phyloP scores from a whole-genome alignment of 1,284 basidiomycete species.

The Xerocomus minutiporus region DNA sequence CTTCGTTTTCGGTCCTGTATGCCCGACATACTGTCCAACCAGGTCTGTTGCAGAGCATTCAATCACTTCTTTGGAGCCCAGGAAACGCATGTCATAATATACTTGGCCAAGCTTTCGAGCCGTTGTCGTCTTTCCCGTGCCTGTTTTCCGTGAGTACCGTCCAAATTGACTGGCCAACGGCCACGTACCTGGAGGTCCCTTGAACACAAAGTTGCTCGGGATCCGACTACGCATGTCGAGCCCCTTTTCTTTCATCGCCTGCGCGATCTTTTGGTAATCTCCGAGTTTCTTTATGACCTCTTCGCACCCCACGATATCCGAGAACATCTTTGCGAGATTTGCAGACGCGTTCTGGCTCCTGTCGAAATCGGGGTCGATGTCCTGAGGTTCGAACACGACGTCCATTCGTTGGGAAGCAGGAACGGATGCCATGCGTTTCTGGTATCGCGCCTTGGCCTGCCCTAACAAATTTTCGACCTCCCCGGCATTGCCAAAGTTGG shows the following conservation, averaged over 20 bases:
- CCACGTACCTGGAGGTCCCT: slow-evolving; percentile 50
- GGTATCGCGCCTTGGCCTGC: slow-evolving; percentile 48
- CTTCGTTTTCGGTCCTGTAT: slow-evolving; percentile 62
- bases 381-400: slow-evolving; percentile 50
- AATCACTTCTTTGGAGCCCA: slow-evolving; percentile 36
- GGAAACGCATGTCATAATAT: slow-evolving; percentile 27
- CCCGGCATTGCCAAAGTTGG: slow-evolving; percentile 66
- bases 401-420: slow-evolving; percentile 34
- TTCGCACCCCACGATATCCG: slow-evolving; percentile 58
- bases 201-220: slow-evolving; percentile 67
- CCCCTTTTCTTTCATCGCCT: slow-evolving; percentile 38
- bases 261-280: slow-evolving; percentile 50
- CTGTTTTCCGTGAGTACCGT: slow-evolving; percentile 12
- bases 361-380: slow-evolving; percentile 60
- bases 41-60: slow-evolving; percentile 67
- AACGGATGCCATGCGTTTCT: slow-evolving; percentile 39
- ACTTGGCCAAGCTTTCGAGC: slow-evolving; percentile 42
- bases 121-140: slow-evolving; percentile 43
- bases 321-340: slow-evolving; percentile 55
- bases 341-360: slow-evolving; percentile 42
- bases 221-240: slow-evolving; percentile 45
- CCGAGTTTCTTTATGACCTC: slow-evolving; percentile 46
- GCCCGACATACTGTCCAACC: slow-evolving; percentile 62
- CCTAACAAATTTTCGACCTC: slow-evolving; percentile 62
- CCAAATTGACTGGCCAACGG: neutral